Evolutionary conservation across 2,329 filamentous ascomycete species (phyloP).

Genomic region (Aspergillus fumigatiaffinis): DNA sequence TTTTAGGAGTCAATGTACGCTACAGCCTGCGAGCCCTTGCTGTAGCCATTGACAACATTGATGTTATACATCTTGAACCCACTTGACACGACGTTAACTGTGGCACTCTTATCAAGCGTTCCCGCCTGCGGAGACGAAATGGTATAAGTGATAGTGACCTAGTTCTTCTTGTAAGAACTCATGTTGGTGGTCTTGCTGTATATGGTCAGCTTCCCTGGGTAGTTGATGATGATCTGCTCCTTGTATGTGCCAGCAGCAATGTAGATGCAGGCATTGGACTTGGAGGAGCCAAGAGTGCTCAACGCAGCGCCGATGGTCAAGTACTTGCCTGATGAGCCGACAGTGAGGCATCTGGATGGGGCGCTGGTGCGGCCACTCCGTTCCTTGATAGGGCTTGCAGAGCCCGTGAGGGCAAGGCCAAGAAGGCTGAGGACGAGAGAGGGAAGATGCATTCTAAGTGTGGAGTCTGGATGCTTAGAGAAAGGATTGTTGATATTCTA

Average conservation of each 20-base stretch:
- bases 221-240: constrained; percentile 29
- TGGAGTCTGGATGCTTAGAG: too few relatives aligned
- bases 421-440: constrained; percentile 11
- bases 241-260: constrained; percentile 30
- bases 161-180: constrained; percentile 26
- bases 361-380: constrained; percentile 16
- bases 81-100: constrained; percentile 25
- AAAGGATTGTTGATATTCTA: too few relatives aligned
- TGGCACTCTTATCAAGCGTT: constrained; percentile 27
- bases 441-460: constrained; percentile 5
- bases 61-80: constrained; percentile 34
- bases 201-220: constrained; percentile 25
- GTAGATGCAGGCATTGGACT: constrained; percentile 28
- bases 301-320: constrained; percentile 25
- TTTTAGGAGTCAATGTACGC: constrained; percentile 17
- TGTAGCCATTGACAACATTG: constrained; percentile 34
- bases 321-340: constrained; percentile 19
- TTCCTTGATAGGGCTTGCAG: constrained; percentile 7
- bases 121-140: constrained; percentile 29
- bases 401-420: constrained; percentile 1
- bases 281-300: constrained; percentile 20
- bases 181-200: constrained; percentile 31
- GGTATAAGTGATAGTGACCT: constrained; percentile 30
- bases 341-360: constrained; percentile 23
- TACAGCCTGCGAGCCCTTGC: constrained; percentile 31